phyloP scores from a whole-genome alignment of 257 asterid genomes.

The Solanum okadae region DNA sequence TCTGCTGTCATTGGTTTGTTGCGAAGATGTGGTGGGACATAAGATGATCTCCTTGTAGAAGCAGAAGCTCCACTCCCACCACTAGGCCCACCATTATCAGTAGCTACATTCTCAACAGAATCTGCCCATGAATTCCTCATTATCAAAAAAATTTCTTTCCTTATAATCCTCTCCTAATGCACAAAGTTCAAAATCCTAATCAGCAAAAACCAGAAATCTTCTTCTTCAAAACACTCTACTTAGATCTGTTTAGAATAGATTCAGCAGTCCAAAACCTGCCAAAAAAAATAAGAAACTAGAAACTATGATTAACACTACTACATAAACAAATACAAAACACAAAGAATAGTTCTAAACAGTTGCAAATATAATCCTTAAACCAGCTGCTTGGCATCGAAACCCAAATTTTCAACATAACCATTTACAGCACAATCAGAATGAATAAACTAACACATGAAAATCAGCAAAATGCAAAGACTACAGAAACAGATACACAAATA shows the following conservation, averaged over 20 bases:
- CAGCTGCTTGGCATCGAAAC: background rate
- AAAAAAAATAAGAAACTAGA: background rate
- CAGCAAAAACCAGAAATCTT: background rate
- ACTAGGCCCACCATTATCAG: constrained; percentile 37
- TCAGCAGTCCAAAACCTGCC: background rate
- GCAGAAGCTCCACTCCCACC: constrained; percentile 40
- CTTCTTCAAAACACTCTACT: background rate
- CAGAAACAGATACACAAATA: background rate
- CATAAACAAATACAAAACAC: background rate
- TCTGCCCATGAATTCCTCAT: constrained; percentile 89
- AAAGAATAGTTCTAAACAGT: background rate
- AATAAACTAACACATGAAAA: background rate
- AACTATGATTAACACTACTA: background rate
- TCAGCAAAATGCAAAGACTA: background rate
- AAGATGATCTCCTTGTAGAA: constrained; percentile 40
- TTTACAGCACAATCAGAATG: background rate
- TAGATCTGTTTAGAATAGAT: background rate
- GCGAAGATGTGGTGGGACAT: constrained; percentile 82
- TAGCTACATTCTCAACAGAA: constrained; percentile 48
- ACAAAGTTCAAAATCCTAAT: background rate
- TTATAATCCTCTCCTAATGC: background rate
- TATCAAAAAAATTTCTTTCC: constrained; percentile 6
- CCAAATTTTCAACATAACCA: background rate
- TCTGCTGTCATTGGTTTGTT: constrained; percentile 46
- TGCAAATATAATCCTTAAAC: background rate